These are phyloP conservation scores for Aspergillus terreus DNA, from an alignment of 2,329 filamentous ascomycete species.

Conservation along the genomic window DNA sequence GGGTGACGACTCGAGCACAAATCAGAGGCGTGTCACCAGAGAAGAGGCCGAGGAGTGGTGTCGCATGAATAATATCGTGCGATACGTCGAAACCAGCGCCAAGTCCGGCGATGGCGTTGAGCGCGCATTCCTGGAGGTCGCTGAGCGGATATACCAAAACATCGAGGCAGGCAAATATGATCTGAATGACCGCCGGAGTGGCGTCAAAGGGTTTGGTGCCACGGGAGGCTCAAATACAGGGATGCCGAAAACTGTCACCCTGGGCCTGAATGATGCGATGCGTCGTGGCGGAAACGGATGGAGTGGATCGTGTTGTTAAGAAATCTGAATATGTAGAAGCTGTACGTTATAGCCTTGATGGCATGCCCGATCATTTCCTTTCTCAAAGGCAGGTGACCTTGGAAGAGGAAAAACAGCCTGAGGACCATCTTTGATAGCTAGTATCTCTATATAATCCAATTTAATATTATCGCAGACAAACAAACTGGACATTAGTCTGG, in stretches of 20 bases:
- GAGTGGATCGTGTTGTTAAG: conserved; percentile 36
- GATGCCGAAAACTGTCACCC: conserved; percentile 39
- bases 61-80: conserved; percentile 74
- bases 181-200: conserved; percentile 84
- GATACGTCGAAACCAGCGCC: conserved; percentile 94
- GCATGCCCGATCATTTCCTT: too few species aligned
- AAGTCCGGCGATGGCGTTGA: conserved; percentile 96
- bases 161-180: conserved; percentile 95
- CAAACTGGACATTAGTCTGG: too few species aligned
- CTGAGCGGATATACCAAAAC: conserved; percentile 93
- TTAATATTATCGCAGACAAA: too few species aligned
- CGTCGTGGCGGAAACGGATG: conserved; percentile 36
- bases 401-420: too few species aligned
- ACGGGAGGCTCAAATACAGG: conserved; percentile 34
- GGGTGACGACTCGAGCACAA: conserved; percentile 37
- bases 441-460: too few species aligned
- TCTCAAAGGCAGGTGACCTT: too few species aligned
- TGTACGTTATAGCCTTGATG: background rate
- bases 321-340: background rate
- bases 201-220: conserved; percentile 67
- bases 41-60: conserved; percentile 92
- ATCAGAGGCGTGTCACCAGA: conserved; percentile 70
- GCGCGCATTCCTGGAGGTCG: conserved; percentile 85
- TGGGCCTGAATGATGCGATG: conserved; percentile 48
- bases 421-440: too few species aligned